A percentile compares a stretch with the other conserved stretches of the same genome.
These are phyloP conservation scores for Blastomyces silverae DNA, from an alignment of 2,329 filamentous ascomycete genomes.

Conservation along the genomic window DNA sequence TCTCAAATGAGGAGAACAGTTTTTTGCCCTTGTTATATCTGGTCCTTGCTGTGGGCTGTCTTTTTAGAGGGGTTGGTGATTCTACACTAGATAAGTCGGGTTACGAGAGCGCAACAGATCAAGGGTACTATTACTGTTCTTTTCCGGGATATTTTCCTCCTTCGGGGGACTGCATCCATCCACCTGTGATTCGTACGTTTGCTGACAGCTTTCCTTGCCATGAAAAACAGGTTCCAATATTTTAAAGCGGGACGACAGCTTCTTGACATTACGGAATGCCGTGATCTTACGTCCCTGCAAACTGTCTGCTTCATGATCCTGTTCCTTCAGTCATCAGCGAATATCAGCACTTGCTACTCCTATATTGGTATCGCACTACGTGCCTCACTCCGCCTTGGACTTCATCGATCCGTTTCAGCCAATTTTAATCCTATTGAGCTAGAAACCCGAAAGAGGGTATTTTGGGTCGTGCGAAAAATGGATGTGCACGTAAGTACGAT, in stretches of 20 bases:
- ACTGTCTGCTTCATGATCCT: conserved; percentile 72
- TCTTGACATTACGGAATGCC: conserved; percentile 56
- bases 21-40: conserved; percentile 66
- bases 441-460: conserved; percentile 63
- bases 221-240: conserved; percentile 60
- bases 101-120: conserved; percentile 47
- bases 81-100: conserved; percentile 44
- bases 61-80: conserved; percentile 58
- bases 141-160: background rate
- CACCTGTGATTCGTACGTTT: background rate
- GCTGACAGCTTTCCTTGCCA: conserved; percentile 15
- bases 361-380: conserved; percentile 72
- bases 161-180: background rate
- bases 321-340: conserved; percentile 72
- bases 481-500: conserved; percentile 47
- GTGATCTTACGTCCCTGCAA: conserved; percentile 67
- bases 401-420: conserved; percentile 65
- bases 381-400: conserved; percentile 67
- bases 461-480: conserved; percentile 47
- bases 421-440: conserved; percentile 64
- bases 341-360: conserved; percentile 70
- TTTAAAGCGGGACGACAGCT: conserved; percentile 62
- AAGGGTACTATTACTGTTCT: conserved; percentile 42
- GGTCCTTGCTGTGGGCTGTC: conserved; percentile 63
- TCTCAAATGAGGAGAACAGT: conserved; percentile 57